Conservation (phyloP, 495 filamentous ascomycete species). For the Penicillium daleae region DNA sequence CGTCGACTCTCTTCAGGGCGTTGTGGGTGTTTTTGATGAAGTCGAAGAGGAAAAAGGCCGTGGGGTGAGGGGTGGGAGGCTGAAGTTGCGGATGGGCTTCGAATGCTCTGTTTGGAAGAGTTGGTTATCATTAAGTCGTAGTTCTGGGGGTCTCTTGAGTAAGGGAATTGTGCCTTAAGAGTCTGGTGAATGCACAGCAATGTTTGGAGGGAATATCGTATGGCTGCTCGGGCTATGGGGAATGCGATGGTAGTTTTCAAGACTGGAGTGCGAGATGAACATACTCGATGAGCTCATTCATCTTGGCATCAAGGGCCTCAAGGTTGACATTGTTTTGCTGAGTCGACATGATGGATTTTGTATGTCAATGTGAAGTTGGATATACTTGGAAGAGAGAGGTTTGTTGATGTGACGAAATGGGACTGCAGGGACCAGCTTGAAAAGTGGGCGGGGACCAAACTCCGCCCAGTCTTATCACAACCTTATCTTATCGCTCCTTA, state of each 20-base stretch:
- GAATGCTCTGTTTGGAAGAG: conserved; percentile 32
- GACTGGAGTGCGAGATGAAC: conserved; percentile 6
- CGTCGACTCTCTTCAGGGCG: conserved; percentile 32
- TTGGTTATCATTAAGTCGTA: too few relatives aligned
- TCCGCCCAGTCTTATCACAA: conserved; percentile 1
- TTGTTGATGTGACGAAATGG: conserved; percentile 24
- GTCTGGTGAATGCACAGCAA: too few relatives aligned
- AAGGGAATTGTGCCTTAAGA: background rate
- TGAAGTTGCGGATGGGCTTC: conserved; percentile 38
- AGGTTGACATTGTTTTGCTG: conserved; percentile 17
- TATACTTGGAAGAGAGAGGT: background rate
- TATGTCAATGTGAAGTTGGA: background rate
- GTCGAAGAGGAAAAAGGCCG: conserved; percentile 39
- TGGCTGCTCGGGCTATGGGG: background rate
- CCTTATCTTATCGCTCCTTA: conserved; percentile 21
- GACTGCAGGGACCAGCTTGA: background rate
- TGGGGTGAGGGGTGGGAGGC: conserved; percentile 35
- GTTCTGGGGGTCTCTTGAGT: background rate
- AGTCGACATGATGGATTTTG: conserved; percentile 9
- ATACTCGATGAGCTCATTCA: conserved; percentile 37
- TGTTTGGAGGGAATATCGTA: background rate
- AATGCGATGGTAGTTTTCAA: background rate
- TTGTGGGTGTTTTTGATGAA: conserved; percentile 39
- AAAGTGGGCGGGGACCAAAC: background rate
- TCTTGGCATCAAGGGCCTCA: conserved; percentile 24